Evolutionary conservation across 2,329 filamentous ascomycete species (phyloP), one percentile per base, ranked within the genome.

Genomic region (Macrophomina tecta): DNA sequence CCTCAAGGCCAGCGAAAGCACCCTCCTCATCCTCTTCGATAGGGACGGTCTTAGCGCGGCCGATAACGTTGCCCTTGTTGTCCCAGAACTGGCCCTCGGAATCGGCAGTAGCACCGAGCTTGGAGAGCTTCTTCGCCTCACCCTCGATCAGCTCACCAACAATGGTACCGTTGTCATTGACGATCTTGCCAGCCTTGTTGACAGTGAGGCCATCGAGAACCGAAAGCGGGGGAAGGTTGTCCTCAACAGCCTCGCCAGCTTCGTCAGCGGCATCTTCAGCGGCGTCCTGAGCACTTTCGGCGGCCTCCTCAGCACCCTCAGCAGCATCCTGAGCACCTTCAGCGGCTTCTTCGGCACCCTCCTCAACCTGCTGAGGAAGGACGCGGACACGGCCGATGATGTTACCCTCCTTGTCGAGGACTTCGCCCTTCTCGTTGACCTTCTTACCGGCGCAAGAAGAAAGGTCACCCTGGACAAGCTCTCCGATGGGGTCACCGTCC

Each of bases 361-460:
- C 64, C 32, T 66, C 46, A 64, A 77, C 70, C 51, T 79, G 74
- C 70, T 82, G 80, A 11, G 83, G 81, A 4, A 85, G 77, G n/a
- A 83, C 81, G 71, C 86, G 81, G 69, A 88, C 86, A 69, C 85
- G 85, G 48, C 88, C 88, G 69, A 90, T 83, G 69, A 90, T 82
- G 51, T 88, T 87, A 52, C 88, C 87, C 53, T 87, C 84, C 74
- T 84, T 87, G 74, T 89, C 87, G 73, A 89, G 82, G 66, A 90
- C 86, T 72, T 90, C 88, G 23, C 88, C 88, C 76, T 89, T 82
- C 68, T 83, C 84, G 70, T 90, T 89, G 70, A 88, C 81, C 76
- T 89, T 90, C 79, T 89, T 89, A 67, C 88, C 84, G 18, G 89
- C 86, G 69, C 88, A 89, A 69, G 89, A 86, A 14, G 83, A 77